Conservation (phyloP, 2,329 filamentous ascomycete species). For the Aspergillus neoniger region DNA sequence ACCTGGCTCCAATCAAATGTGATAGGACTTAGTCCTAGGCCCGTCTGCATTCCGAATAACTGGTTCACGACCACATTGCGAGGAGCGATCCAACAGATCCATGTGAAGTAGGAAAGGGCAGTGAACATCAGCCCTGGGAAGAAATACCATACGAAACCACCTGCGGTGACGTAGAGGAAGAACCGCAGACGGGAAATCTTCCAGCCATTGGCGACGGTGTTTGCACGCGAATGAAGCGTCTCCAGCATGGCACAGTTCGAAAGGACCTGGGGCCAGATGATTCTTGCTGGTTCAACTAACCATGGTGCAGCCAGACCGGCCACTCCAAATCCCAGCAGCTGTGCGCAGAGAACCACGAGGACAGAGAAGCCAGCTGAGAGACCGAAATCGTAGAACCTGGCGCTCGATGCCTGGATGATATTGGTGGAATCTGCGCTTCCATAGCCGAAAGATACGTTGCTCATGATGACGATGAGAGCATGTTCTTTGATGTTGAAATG, state of each 20-base stretch:
- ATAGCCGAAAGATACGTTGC: slow-evolving; percentile 52
- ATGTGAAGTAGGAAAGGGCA: slow-evolving; percentile 51
- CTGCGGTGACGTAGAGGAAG: slow-evolving; percentile 36
- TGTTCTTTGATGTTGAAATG: slow-evolving; percentile 54
- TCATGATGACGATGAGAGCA: slow-evolving; percentile 51
- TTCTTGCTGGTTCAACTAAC: slow-evolving; percentile 42
- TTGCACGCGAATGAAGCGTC: slow-evolving; percentile 42
- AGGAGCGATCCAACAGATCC: slow-evolving; percentile 53
- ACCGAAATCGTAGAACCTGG: slow-evolving; percentile 44
- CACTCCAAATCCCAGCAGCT: slow-evolving; percentile 44
- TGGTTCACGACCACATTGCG: slow-evolving; percentile 51
- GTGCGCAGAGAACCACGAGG: slow-evolving; percentile 41
- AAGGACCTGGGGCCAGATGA: slow-evolving; percentile 45
- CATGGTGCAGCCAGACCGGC: slow-evolving; percentile 41
- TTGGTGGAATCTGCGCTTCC: slow-evolving; percentile 50
- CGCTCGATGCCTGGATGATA: slow-evolving; percentile 46
- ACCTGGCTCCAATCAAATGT: slow-evolving; percentile 40
- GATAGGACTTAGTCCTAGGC: slow-evolving; percentile 32
- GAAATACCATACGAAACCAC: slow-evolving; percentile 51
- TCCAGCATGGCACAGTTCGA: slow-evolving; percentile 43
- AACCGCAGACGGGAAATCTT: slow-evolving; percentile 41
- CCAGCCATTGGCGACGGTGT: slow-evolving; percentile 42
- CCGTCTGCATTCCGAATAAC: slow-evolving; percentile 45
- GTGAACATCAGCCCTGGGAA: slow-evolving; percentile 55
- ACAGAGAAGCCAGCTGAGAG: slow-evolving; percentile 43